A percentile compares a stretch with the other conserved stretches of the same genome.
These are phyloP conservation scores for Clitopilus hobsonii DNA, from an alignment of 768 basidiomycete genomes.

Conservation along the genomic window DNA sequence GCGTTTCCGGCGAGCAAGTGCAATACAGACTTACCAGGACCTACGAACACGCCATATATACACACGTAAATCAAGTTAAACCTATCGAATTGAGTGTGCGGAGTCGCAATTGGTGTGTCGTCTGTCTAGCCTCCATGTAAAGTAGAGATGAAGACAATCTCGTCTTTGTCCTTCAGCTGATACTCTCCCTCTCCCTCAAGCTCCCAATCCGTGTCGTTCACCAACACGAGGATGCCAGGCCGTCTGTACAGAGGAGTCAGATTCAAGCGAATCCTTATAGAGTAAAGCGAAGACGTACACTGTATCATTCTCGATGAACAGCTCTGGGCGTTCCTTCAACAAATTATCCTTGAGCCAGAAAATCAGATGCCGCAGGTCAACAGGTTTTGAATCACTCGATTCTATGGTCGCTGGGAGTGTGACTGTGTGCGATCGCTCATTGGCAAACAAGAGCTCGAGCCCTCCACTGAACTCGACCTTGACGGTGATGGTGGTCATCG, in stretches of 20 bases:
- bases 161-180: slow-evolving; percentile 69
- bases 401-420: slow-evolving; percentile 37
- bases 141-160: slow-evolving; percentile 95
- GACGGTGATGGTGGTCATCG: slow-evolving; percentile 30
- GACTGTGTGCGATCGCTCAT: slow-evolving; percentile 56
- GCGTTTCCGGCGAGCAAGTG: too few relatives aligned
- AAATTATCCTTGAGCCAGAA: slow-evolving; percentile 71
- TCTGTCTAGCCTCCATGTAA: slow-evolving; percentile 90
- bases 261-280: not conserved
- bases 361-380: slow-evolving; percentile 75
- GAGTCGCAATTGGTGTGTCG: not conserved
- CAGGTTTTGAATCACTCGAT: slow-evolving; percentile 32
- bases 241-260: slow-evolving; percentile 48
- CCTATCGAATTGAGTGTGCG: not conserved
- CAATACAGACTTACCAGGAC: not conserved
- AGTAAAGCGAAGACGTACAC: slow-evolving; percentile 53
- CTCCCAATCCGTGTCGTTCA: slow-evolving; percentile 98
- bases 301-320: slow-evolving; percentile 84
- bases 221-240: slow-evolving; percentile 93
- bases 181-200: slow-evolving; percentile 93
- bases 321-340: slow-evolving; percentile 78
- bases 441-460: slow-evolving; percentile 79
- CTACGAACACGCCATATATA: not conserved
- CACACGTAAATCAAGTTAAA: not conserved
- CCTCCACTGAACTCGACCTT: slow-evolving; percentile 82